Conservation (phyloP, 371 early-diverging fungal species). For the Saksenaea oblongispora region DNA sequence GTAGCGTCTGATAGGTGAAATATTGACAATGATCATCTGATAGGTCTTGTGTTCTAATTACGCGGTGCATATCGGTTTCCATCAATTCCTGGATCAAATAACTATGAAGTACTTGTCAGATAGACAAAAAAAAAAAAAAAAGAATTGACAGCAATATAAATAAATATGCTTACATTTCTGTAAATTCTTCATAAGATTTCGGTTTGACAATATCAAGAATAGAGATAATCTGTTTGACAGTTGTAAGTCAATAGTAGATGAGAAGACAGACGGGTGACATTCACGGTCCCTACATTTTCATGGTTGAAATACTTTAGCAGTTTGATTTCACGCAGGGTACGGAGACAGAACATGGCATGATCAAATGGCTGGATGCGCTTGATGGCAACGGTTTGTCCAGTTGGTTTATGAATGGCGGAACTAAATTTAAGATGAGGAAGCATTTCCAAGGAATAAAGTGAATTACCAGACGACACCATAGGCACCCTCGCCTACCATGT, state of each 20-base stretch:
- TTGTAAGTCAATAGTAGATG: not conserved
- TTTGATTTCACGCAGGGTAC: conserved; percentile 89
- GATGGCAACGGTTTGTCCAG: conserved; percentile 91
- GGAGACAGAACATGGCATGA: conserved; percentile 85
- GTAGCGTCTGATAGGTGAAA: conserved; percentile 96
- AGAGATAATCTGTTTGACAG: conserved; percentile 74
- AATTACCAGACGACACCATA: conserved; percentile 68
- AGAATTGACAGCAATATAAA: not conserved
- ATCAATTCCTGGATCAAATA: conserved; percentile 85
- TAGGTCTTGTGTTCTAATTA: conserved; percentile 96
- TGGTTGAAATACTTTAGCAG: conserved; percentile 87
- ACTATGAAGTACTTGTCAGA: conserved; percentile 19
- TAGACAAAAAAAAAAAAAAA: not conserved
- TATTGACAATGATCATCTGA: conserved; percentile 98
- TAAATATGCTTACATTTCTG: conserved; percentile 73
- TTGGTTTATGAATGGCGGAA: conserved; percentile 80
- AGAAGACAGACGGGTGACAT: not conserved
- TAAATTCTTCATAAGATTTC: conserved; percentile 72
- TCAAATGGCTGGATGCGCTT: conserved; percentile 91
- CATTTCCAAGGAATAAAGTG: conserved; percentile 56
- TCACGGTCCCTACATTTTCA: conserved; percentile 62
- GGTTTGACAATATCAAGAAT: conserved; percentile 89
- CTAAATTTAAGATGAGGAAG: conserved; percentile 35
- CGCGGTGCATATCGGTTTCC: conserved; percentile 98
- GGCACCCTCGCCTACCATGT: conserved; percentile 63